These are phyloP conservation scores for Sporisorium reilianum DNA, from an alignment of 1,284 basidiomycete genomes.

Conservation along the genomic window DNA sequence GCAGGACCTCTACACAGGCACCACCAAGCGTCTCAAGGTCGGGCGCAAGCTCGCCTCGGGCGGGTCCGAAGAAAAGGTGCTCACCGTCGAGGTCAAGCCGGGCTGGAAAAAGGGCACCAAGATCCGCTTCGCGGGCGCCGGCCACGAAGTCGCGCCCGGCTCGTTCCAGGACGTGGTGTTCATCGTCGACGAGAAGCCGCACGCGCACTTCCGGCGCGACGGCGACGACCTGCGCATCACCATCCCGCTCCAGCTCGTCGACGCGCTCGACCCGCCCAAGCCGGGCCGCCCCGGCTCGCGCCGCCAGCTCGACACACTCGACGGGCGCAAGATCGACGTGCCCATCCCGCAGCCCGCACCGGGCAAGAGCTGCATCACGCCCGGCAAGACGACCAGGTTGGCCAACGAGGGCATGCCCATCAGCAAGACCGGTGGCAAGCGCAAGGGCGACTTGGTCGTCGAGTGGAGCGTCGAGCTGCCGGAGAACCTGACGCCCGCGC, in stretches of 20 bases:
- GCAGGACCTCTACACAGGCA: slow-evolving; percentile 89
- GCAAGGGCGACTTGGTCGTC: slow-evolving; percentile 66
- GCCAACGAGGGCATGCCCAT: slow-evolving; percentile 68
- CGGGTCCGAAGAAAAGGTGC: slow-evolving; percentile 85
- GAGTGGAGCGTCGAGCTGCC: slow-evolving; percentile 66
- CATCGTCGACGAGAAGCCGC: slow-evolving; percentile 67
- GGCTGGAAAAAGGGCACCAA: slow-evolving; percentile 69
- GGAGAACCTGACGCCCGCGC: slow-evolving; percentile 51
- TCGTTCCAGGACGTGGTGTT: slow-evolving; percentile 67
- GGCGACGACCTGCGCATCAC: slow-evolving; percentile 63
- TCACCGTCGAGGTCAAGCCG: slow-evolving; percentile 71
- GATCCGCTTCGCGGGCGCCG: slow-evolving; percentile 65
- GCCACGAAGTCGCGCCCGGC: slow-evolving; percentile 64
- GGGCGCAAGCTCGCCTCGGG: slow-evolving; percentile 81
- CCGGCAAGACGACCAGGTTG: slow-evolving; percentile 64
- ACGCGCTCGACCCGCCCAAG: slow-evolving; percentile 66
- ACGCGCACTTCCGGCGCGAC: slow-evolving; percentile 60
- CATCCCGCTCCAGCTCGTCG: slow-evolving; percentile 56
- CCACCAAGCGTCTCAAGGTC: slow-evolving; percentile 90
- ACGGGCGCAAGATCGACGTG: slow-evolving; percentile 60
- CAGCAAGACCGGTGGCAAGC: slow-evolving; percentile 60
- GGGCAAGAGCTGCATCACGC: too few species aligned
- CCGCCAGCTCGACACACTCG: slow-evolving; percentile 56
- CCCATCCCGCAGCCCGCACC: slow-evolving; percentile 59
- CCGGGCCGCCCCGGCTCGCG: slow-evolving; percentile 52